Evolutionary conservation across 2,329 filamentous ascomycete genomes (phyloP).

Genomic region (Colletotrichum sojae): DNA sequence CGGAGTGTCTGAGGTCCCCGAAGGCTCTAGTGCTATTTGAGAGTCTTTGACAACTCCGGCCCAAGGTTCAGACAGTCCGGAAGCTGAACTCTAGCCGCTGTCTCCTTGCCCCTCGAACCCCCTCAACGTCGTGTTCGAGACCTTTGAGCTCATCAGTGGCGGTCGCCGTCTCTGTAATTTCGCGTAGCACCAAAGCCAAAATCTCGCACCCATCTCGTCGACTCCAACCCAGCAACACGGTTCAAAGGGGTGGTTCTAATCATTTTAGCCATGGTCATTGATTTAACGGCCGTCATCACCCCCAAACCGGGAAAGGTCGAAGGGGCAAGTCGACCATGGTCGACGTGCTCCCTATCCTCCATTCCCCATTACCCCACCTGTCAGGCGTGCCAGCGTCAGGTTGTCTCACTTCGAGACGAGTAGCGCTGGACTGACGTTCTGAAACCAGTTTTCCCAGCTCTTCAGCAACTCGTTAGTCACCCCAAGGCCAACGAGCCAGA

Average conservation of each 20-base stretch:
- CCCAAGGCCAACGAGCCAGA: slow-evolving; percentile 45
- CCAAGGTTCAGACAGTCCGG: slow-evolving; percentile 14
- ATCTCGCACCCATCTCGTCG: not conserved
- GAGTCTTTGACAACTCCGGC: slow-evolving; percentile 22
- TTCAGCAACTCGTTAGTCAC: slow-evolving; percentile 43
- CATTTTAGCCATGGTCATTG: slow-evolving; percentile 41
- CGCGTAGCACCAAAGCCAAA: slow-evolving; percentile 7
- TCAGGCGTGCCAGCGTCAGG: not conserved
- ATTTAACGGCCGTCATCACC: slow-evolving; percentile 47
- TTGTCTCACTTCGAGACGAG: slow-evolving; percentile 17
- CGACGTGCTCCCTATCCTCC: not conserved
- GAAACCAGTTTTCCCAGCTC: slow-evolving; percentile 44
- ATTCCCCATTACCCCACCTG: slow-evolving; percentile 6
- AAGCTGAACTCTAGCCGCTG: slow-evolving; percentile 6
- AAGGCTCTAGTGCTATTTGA: slow-evolving; percentile 16
- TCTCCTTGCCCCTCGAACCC: not conserved
- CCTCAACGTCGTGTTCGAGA: slow-evolving; percentile 16
- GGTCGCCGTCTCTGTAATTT: slow-evolving; percentile 11
- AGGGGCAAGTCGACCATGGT: slow-evolving; percentile 36
- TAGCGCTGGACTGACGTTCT: slow-evolving; percentile 2
- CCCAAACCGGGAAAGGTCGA: slow-evolving; percentile 46
- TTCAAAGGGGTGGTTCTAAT: slow-evolving; percentile 3
- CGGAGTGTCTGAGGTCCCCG: slow-evolving; percentile 18
- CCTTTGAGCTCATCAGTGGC: slow-evolving; percentile 29
- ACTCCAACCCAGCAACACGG: not conserved